Evolutionary conservation across 2,329 filamentous ascomycete genomes (phyloP).

Genomic region (Microdochium bolleyi): DNA sequence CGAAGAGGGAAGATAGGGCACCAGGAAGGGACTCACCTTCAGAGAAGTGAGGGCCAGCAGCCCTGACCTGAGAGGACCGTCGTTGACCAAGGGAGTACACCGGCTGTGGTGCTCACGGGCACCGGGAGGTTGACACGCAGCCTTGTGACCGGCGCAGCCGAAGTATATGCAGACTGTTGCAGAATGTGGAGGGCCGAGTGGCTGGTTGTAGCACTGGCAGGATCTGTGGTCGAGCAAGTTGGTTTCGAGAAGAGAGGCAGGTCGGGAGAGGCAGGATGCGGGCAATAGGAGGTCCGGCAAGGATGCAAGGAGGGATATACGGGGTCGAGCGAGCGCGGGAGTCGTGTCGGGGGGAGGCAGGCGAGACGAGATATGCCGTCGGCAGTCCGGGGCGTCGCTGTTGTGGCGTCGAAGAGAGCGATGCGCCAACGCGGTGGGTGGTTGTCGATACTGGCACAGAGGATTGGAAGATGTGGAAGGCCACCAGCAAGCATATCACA

Average conservation of each 20-base stretch:
- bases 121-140: too few species aligned
- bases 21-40: too few species aligned
- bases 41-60: too few species aligned
- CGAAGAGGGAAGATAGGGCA: not conserved
- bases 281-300: not conserved
- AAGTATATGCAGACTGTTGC: not conserved
- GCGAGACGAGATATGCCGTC: not conserved
- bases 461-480: not conserved
- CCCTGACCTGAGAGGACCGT: too few species aligned
- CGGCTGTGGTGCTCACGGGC: too few species aligned
- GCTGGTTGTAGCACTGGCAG: not conserved
- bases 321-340: not conserved
- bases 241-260: not conserved
- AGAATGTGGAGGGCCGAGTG: not conserved
- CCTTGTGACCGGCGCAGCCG: not conserved
- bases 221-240: not conserved
- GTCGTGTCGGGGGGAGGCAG: not conserved
- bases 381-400: not conserved
- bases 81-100: too few species aligned
- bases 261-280: not conserved
- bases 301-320: conserved; percentile 7
- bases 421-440: not conserved
- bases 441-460: not conserved
- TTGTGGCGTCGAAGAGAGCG: not conserved
- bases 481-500: not conserved